A percentile compares a stretch with the other conserved stretches of the same genome.
phyloP scores from a whole-genome alignment of 2,329 filamentous ascomycete species.

The Alternaria alternata region DNA sequence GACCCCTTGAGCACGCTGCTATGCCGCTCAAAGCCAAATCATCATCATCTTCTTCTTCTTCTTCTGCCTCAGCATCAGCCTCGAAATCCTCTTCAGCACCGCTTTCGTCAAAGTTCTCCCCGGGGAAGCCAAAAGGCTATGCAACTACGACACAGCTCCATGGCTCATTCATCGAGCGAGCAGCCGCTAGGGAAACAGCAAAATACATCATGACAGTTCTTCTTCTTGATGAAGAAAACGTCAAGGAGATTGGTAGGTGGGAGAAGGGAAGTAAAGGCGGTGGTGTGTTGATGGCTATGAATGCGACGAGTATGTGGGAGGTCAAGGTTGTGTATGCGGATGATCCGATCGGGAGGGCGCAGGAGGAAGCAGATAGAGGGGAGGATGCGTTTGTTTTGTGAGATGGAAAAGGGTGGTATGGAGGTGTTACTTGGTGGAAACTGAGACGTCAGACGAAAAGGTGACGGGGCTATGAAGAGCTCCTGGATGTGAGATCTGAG shows the following conservation, averaged over 20 bases:
- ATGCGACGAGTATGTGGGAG: conserved; percentile 23
- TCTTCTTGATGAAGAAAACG: conserved; percentile 8
- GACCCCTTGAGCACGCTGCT: conserved; percentile 18
- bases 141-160: conserved; percentile 9
- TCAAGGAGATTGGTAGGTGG: conserved; percentile 20
- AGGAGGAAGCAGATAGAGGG: conserved; percentile 13
- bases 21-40: background rate
- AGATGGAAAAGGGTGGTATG: background rate
- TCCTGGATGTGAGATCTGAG: background rate
- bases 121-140: conserved; percentile 12
- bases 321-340: conserved; percentile 30
- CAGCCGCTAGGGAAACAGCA: conserved; percentile 21
- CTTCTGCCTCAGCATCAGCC: background rate
- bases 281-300: conserved; percentile 29
- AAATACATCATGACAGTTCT: conserved; percentile 21
- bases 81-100: background rate
- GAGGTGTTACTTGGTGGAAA: background rate
- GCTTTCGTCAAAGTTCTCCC: background rate
- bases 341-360: conserved; percentile 22
- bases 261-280: conserved; percentile 12
- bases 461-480: background rate
- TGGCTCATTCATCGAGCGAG: conserved; percentile 11
- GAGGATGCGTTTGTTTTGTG: conserved; percentile 2
- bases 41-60: background rate
- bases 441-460: background rate